Percentiles rank a stretch among this genome's conserved stretches.
Evolutionary conservation across 169 alveolate genomes (phyloP).

Genomic region (Ichthyophthirius multifiliis): DNA sequence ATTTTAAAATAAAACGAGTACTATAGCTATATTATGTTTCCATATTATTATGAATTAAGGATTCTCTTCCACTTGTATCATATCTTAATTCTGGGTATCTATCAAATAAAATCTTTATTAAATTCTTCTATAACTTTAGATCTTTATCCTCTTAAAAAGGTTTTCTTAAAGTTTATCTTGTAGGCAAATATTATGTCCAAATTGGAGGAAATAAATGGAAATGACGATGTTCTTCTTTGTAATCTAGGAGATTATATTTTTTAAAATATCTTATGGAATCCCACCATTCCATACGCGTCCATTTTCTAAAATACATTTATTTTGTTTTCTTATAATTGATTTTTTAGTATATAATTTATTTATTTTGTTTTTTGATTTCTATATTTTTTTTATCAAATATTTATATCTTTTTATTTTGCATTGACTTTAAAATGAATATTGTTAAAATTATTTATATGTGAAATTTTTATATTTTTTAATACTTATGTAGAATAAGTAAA

Average conservation of each 20-base stretch:
- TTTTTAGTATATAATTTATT: no score
- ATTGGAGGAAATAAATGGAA: constrained; percentile 16
- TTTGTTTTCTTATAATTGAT: no score
- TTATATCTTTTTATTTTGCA: no score
- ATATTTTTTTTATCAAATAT: no score
- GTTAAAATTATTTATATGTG: no score
- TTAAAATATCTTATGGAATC: constrained; percentile 16
- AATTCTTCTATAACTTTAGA: background rate
- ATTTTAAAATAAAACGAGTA: background rate
- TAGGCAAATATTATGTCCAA: background rate
- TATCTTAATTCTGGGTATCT: constrained; percentile 12
- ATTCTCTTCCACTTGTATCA: constrained; percentile 3
- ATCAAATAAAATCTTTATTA: background rate
- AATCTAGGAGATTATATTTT: constrained; percentile 5
- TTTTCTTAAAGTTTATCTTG: background rate
- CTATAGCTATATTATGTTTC: background rate
- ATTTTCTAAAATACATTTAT: constrained; percentile 15
- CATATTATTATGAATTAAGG: background rate
- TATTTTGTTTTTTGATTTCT: no score
- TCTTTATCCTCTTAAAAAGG: background rate
- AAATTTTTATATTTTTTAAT: no score
- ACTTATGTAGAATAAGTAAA: no score
- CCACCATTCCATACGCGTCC: constrained; percentile 15
- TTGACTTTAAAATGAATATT: no score
- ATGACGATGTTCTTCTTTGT: background rate